A percentile compares a stretch with the other conserved stretches of the same genome.
Evolutionary conservation across 768 basidiomycete species (phyloP).

Genomic region (Boletus rubroflammeus): DNA sequence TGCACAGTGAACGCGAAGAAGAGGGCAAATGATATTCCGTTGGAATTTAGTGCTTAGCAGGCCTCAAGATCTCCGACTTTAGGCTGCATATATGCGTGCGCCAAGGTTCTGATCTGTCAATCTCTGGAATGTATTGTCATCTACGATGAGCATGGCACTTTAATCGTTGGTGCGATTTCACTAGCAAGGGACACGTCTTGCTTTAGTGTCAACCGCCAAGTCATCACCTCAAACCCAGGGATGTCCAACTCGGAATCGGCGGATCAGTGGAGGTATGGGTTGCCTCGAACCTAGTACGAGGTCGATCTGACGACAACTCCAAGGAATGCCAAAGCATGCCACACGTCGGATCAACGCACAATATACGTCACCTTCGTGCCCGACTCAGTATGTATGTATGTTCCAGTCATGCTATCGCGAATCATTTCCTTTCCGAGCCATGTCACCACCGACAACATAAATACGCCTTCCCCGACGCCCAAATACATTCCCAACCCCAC

Average conservation of each 20-base stretch:
- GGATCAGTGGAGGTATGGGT: neutral
- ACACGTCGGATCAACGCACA: neutral
- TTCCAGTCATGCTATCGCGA: neutral
- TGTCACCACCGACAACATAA: conserved; percentile 15
- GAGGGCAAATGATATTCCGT: neutral
- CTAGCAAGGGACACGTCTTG: neutral
- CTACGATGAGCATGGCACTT: neutral
- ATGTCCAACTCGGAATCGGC: neutral
- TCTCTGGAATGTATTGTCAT: neutral
- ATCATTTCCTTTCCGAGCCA: conserved; percentile 15
- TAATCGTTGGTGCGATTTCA: neutral
- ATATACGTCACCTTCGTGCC: conserved; percentile 10
- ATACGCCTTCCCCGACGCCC: conserved; percentile 12
- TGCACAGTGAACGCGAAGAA: neutral
- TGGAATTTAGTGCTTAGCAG: neutral
- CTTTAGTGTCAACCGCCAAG: neutral
- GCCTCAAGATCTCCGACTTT: neutral
- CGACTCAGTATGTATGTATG: neutral
- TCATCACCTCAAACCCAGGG: too few relatives aligned
- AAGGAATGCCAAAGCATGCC: conserved; percentile 8
- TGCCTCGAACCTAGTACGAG: neutral
- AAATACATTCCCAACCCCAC: neutral
- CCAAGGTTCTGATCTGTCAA: neutral
- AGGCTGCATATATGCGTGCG: conserved; percentile 4
- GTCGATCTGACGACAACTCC: neutral